These are phyloP conservation scores for Pyracantha coccinea DNA, from an alignment of 331 rosid genomes.

Conservation along the genomic window DNA sequence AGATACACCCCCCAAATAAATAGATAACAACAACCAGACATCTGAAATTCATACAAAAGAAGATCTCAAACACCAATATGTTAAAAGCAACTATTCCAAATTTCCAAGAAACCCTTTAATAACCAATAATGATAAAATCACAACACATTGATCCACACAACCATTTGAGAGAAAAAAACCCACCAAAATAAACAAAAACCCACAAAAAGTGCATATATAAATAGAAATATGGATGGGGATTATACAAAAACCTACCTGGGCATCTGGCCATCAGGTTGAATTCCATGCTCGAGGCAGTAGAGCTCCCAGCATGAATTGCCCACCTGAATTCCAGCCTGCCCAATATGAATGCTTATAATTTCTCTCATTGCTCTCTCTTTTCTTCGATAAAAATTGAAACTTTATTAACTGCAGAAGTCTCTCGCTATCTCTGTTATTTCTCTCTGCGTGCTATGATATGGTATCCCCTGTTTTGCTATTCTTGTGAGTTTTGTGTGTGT, in stretches of 20 bases:
- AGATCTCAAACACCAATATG: not conserved
- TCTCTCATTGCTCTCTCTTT: slow-evolving; percentile 47
- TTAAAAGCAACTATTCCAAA: not conserved
- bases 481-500: not conserved
- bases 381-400: not conserved
- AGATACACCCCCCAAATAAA: not conserved
- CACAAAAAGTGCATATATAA: not conserved
- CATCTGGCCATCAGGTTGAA: slow-evolving; percentile 89
- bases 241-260: no score
- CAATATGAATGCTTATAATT: slow-evolving; percentile 93
- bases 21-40: not conserved
- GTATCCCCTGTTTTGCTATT: not conserved
- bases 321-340: slow-evolving; percentile 97
- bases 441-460: not conserved
- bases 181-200: not conserved
- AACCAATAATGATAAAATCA: no score
- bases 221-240: no score
- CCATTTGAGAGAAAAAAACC: not conserved
- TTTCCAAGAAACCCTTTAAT: no score
- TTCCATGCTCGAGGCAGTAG: slow-evolving; percentile 97
- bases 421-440: not conserved
- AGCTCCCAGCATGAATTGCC: slow-evolving; percentile 99
- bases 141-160: not conserved
- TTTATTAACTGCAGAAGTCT: not conserved
- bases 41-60: not conserved